Evolutionary conservation across 1,139 yeast genomes (phyloP).

Genomic region (Candida sp.): DNA sequence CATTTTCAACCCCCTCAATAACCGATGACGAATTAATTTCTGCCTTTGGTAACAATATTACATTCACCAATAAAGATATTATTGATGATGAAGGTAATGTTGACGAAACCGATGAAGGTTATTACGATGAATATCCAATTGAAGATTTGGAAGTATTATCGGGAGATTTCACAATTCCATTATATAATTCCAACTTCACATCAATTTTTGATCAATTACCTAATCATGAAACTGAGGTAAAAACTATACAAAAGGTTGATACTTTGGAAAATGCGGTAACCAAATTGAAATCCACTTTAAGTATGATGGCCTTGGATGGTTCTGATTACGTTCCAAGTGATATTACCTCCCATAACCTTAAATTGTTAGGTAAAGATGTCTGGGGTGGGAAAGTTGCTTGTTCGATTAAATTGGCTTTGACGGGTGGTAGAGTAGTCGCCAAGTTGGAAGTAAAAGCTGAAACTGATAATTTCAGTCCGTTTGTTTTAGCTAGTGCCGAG

Average conservation of each 20-base stretch:
- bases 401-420: slow-evolving; percentile 66
- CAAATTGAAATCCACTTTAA: slow-evolving; percentile 58
- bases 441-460: slow-evolving; percentile 74
- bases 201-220: slow-evolving; percentile 71
- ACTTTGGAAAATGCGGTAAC: slow-evolving; percentile 35
- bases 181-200: slow-evolving; percentile 77
- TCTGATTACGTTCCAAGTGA: slow-evolving; percentile 64
- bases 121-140: slow-evolving; percentile 89
- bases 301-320: slow-evolving; percentile 80
- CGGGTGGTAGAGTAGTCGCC: slow-evolving; percentile 70
- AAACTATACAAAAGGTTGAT: slow-evolving; percentile 32
- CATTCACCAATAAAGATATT: slow-evolving; percentile 77
- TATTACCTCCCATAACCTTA: slow-evolving; percentile 66
- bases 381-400: slow-evolving; percentile 73
- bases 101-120: slow-evolving; percentile 76
- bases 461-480: slow-evolving; percentile 42
- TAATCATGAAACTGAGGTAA: slow-evolving; percentile 28
- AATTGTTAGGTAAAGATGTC: slow-evolving; percentile 79
- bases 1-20: slow-evolving; percentile 56
- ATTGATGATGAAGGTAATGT: slow-evolving; percentile 71
- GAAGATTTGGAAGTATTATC: slow-evolving; percentile 75
- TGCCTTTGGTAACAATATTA: slow-evolving; percentile 64
- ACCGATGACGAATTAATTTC: slow-evolving; percentile 43
- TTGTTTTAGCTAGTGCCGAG: slow-evolving; percentile 41
- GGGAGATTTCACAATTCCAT: slow-evolving; percentile 81